Evolutionary conservation across 176 grass and related monocot genomes (phyloP).

Genomic region (Aegilops tauschii): DNA sequence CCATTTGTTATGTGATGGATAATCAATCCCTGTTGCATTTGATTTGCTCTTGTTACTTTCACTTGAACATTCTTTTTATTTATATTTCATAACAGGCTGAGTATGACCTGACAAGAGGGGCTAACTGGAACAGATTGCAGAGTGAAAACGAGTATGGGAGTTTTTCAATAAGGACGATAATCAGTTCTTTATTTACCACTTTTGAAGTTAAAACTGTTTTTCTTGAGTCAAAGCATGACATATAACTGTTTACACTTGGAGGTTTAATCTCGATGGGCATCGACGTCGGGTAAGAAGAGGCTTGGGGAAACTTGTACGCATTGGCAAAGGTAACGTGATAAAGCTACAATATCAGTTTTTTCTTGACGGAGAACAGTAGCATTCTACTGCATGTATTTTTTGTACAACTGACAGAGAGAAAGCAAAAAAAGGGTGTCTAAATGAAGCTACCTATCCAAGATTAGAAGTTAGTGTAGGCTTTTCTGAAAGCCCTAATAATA

Average conservation of each 20-base stretch:
- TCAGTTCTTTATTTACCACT: conserved; percentile 18
- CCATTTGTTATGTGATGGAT: not conserved
- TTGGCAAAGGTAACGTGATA: conserved; percentile 81
- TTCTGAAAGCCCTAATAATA: not conserved
- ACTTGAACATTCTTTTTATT: conserved; percentile 15
- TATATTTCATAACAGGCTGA: conserved; percentile 62
- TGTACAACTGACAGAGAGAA: too few species aligned
- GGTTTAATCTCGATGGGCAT: conserved; percentile 88
- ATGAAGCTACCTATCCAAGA: too few species aligned
- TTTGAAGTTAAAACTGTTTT: conserved; percentile 9
- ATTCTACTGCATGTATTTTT: too few species aligned
- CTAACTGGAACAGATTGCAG: conserved; percentile 56
- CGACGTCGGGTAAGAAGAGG: conserved; percentile 73
- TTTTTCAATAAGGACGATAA: not conserved
- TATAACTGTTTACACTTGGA: conserved; percentile 43
- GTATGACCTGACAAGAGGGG: conserved; percentile 55
- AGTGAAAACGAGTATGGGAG: conserved; percentile 67
- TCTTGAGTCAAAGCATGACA: conserved; percentile 6
- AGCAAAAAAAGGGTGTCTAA: too few species aligned
- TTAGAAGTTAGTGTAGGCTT: too few species aligned
- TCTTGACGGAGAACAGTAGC: not conserved
- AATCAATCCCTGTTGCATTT: conserved; percentile 22
- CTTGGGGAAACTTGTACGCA: conserved; percentile 78
- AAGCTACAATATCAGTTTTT: not conserved
- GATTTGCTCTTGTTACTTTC: conserved; percentile 13